These are phyloP conservation scores for Xylaria sp. DNA, from an alignment of 2,329 filamentous ascomycete species.

Conservation along the genomic window DNA sequence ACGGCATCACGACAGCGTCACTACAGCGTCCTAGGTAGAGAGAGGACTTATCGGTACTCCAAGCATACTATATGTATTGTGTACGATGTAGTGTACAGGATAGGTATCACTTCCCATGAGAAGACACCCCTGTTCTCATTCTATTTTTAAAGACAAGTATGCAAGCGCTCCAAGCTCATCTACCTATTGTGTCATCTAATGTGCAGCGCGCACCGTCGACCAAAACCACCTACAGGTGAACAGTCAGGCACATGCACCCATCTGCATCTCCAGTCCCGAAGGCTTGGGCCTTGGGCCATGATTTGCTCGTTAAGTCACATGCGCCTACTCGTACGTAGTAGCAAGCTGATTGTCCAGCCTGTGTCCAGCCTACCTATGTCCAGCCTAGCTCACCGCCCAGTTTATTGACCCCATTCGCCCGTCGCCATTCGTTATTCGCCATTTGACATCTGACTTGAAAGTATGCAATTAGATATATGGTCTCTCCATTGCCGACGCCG, in stretches of 20 bases:
- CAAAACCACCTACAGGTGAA: conserved; percentile 23
- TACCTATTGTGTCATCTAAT: conserved; percentile 25
- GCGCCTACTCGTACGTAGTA: no score
- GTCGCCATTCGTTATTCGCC: conserved; percentile 27
- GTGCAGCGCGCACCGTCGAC: conserved; percentile 14
- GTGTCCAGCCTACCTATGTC: no score
- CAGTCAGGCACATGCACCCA: conserved; percentile 24
- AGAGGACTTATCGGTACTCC: no score
- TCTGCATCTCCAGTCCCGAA: conserved; percentile 37
- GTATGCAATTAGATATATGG: no score
- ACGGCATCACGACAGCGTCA: no score
- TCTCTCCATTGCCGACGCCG: no score
- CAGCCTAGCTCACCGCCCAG: conserved; percentile 3
- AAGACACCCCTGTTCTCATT: conserved; percentile 26
- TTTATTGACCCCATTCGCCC: conserved; percentile 18
- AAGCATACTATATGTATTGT: no score
- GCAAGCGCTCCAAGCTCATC: conserved; percentile 9
- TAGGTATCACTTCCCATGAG: no score
- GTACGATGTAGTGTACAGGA: not conserved
- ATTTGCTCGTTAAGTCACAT: conserved; percentile 34
- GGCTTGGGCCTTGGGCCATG: conserved; percentile 32
- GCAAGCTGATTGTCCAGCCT: conserved; percentile 28
- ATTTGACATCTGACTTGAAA: conserved; percentile 9
- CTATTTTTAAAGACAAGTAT: conserved; percentile 22
- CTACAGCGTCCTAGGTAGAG: no score